Evolutionary conservation across 2,329 filamentous ascomycete genomes (phyloP).

Genomic region (Dendryphion nanum): DNA sequence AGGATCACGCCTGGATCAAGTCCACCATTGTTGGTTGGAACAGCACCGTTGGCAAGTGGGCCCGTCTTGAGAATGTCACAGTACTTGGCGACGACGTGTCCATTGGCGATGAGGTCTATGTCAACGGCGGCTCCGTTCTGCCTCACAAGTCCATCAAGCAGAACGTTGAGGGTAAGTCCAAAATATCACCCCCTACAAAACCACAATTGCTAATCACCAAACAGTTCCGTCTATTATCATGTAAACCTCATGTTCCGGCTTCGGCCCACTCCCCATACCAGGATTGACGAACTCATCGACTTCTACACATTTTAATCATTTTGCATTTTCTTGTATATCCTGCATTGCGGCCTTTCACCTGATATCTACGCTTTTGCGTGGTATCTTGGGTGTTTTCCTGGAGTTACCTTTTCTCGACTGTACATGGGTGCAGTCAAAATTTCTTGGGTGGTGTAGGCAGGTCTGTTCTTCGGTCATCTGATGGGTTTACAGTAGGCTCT

Average conservation of each 20-base stretch:
- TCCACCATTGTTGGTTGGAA: slow-evolving; percentile 99
- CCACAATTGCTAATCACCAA: no score
- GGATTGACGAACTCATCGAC: background rate
- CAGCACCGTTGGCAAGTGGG: slow-evolving; percentile 93
- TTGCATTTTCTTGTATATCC: slow-evolving; percentile 35
- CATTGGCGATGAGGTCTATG: slow-evolving; percentile 97
- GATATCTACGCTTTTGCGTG: slow-evolving; percentile 5
- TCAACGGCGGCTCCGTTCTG: slow-evolving; percentile 92
- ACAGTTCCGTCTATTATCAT: slow-evolving; percentile 48
- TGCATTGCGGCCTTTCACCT: slow-evolving; percentile 19
- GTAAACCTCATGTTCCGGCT: slow-evolving; percentile 26
- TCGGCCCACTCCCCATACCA: background rate
- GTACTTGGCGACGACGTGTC: slow-evolving; percentile 97
- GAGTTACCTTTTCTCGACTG: slow-evolving; percentile 8
- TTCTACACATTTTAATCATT: slow-evolving; percentile 20
- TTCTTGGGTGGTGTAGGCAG: background rate
- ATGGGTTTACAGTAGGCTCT: background rate
- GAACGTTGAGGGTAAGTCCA: slow-evolving; percentile 73
- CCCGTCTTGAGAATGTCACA: slow-evolving; percentile 95
- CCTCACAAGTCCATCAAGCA: slow-evolving; percentile 99
- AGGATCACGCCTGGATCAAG: slow-evolving; percentile 99
- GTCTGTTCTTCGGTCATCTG: background rate
- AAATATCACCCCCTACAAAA: no score
- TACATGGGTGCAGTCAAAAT: background rate
- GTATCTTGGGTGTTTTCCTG: slow-evolving; percentile 3